Evolutionary conservation across 2,329 filamentous ascomycete genomes (phyloP), one percentile per base, ranked within the genome.

Genomic region (Sporothrix mexicana): DNA sequence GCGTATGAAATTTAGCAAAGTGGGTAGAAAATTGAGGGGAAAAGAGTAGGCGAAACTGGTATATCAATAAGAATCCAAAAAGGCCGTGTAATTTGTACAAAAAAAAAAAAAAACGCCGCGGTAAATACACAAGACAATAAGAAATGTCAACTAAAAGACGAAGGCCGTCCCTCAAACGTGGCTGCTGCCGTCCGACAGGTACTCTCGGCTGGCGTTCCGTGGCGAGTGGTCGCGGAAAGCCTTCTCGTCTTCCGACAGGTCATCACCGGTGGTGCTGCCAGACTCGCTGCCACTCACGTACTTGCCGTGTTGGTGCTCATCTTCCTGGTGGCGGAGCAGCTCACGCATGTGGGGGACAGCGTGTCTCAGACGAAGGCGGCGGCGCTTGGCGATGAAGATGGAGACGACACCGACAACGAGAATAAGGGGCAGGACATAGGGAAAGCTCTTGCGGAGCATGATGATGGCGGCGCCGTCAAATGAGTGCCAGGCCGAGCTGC

Each of bases 401-500:
- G 51, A 47, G 36, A 43, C 30, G 49, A 72, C 41, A 25, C 15
- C 45, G 36, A 64, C 20, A 49, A 67, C 62, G 4, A 72, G 43
- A 10, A 72, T 23, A 36, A 25, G 41, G 8, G 47, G 49, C 1
- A 67, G 62, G 25, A 72, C 41, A 17, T 45, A 72, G 9, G 66
- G 66, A 2, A 72, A 62, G 51, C 55, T 25, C 17, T 68, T 72
- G 70, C 70, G 62, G 41, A 72, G 41, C 41, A 62, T 55, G 66
- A 73, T 69, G 47, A 73, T 73, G 59, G 69, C 51, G 30, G 59
- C 67, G 67, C 71, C 66, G 67, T 73, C 71, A 59, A 70, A 69
- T 3, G 71, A 69, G 68, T 73, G 72, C 72, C 72, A 73, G 17
- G 72, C 61, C 12, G 72, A 73, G 67, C 68, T 70, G 49, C 72